phyloP scores from a whole-genome alignment of 192 early-diverging fungal genomes.

The Phycomyces nitens region DNA sequence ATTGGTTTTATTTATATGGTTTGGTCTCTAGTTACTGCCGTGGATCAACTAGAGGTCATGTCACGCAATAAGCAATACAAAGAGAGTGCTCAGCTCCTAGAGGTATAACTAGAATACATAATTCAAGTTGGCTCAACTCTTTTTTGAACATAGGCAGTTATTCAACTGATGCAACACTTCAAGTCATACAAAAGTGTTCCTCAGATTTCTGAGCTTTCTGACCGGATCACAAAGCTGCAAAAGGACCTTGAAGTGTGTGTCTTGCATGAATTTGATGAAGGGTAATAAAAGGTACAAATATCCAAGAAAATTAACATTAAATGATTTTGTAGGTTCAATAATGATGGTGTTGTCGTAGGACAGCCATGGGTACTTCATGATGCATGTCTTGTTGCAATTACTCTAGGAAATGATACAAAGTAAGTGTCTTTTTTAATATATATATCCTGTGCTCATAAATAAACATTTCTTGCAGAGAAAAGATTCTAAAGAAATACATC shows the following conservation, averaged over 20 bases:
- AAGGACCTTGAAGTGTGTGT: constrained; percentile 60
- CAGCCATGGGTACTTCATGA: constrained; percentile 57
- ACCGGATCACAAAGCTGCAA: constrained; percentile 60
- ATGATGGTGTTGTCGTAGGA: constrained; percentile 54
- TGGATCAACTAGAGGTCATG: constrained; percentile 68
- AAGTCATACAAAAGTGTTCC: constrained; percentile 67
- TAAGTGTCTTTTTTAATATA: constrained; percentile 27
- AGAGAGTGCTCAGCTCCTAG: constrained; percentile 75
- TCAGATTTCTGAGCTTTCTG: constrained; percentile 69
- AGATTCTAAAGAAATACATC: constrained; percentile 77
- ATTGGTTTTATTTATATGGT: too few relatives aligned
- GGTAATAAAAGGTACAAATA: constrained; percentile 35
- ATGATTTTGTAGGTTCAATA: constrained; percentile 67
- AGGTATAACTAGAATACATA: constrained; percentile 41
- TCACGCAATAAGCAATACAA: constrained; percentile 67
- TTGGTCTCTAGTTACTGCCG: constrained; percentile 54
- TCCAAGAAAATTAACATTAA: constrained; percentile 41
- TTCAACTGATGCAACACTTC: constrained; percentile 76
- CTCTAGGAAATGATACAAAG: constrained; percentile 63
- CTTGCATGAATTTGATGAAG: constrained; percentile 70
- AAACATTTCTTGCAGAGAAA: constrained; percentile 34
- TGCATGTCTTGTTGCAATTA: constrained; percentile 75
- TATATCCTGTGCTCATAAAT: not conserved
- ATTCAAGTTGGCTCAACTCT: not conserved
- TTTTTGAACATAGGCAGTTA: constrained; percentile 52